These are phyloP conservation scores for Gleditsia sinensis DNA, from an alignment of 306 rosid species.

Conservation along the genomic window DNA sequence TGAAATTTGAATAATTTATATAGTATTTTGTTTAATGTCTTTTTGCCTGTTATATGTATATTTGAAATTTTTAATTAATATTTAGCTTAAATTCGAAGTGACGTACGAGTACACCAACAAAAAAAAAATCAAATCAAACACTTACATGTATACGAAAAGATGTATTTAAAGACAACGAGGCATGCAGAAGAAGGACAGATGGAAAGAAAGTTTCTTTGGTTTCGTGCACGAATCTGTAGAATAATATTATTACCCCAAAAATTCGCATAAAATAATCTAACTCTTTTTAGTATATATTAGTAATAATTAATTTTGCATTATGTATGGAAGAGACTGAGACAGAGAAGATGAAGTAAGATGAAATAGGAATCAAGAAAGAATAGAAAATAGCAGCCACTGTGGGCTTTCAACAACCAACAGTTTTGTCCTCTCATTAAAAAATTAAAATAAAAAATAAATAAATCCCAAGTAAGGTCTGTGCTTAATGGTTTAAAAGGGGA, in stretches of 20 bases:
- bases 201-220: constrained; percentile 54
- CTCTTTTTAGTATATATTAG: too few relatives aligned
- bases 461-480: neutral
- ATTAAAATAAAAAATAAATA: neutral
- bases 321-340: neutral
- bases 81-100: neutral
- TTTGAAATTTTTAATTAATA: neutral
- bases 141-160: neutral
- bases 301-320: too few relatives aligned
- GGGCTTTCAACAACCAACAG: constrained; percentile 18
- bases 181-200: constrained; percentile 60
- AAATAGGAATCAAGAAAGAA: neutral
- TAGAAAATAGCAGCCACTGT: neutral
- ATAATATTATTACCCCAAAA: neutral
- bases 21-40: too few relatives aligned
- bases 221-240: constrained; percentile 35
- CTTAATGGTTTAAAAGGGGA: constrained; percentile 37
- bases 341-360: too few relatives aligned
- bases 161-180: neutral
- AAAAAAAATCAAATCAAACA: neutral
- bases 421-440: neutral
- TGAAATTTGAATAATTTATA: too few relatives aligned
- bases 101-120: neutral
- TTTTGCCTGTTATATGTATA: too few relatives aligned
- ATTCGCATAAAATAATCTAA: too few relatives aligned